A percentile compares a stretch with the other conserved stretches of the same genome.
Evolutionary conservation across 495 filamentous ascomycete species (phyloP).

Genomic region (Venustampulla echinocandica): DNA sequence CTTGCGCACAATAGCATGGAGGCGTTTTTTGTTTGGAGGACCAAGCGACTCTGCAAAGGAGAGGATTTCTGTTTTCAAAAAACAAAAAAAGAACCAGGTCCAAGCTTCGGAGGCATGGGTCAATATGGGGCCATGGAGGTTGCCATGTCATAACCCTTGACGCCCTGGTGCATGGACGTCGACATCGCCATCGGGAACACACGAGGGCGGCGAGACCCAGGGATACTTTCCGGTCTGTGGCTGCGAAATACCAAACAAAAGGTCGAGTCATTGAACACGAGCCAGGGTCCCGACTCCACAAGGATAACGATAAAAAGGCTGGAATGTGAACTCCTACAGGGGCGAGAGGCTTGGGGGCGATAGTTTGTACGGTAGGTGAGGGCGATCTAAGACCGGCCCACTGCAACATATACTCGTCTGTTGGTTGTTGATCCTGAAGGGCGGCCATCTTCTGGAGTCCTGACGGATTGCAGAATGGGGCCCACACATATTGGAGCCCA

Average conservation of each 20-base stretch:
- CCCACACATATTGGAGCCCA: no score
- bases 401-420: no score
- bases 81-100: slow-evolving; percentile 9
- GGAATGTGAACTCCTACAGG: no score
- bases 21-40: slow-evolving; percentile 4
- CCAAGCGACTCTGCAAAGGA: neutral
- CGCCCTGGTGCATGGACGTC: neutral
- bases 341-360: no score
- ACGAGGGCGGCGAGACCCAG: neutral
- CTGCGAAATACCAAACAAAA: slow-evolving; percentile 10
- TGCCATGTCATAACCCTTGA: neutral
- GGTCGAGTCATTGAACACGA: slow-evolving; percentile 8
- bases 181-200: slow-evolving; percentile 11
- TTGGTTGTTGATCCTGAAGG: no score
- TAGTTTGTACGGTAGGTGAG: no score
- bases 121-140: slow-evolving; percentile 1
- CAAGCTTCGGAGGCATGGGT: slow-evolving; percentile 10
- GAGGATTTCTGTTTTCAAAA: no score
- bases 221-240: neutral
- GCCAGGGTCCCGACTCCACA: no score
- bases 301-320: no score
- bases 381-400: no score
- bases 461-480: no score
- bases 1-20: slow-evolving; percentile 8
- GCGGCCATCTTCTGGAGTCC: no score